Evolutionary conservation across 768 basidiomycete genomes (phyloP), one percentile per base, ranked within the genome.

Genomic region (Leccinum uliginosum): DNA sequence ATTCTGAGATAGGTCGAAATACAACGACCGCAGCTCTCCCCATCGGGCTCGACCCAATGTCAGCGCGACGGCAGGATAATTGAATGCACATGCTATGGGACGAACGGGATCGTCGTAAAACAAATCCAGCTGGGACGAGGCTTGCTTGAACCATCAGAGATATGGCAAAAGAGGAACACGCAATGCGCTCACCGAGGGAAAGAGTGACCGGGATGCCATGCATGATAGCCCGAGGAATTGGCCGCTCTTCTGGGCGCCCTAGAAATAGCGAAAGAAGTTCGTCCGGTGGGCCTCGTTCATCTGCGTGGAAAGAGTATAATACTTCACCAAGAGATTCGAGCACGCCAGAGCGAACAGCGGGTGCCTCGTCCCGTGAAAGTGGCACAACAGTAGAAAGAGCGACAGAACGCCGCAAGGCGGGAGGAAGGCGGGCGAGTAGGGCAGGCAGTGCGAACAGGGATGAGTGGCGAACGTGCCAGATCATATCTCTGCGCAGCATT

Each of bases 261-360:
- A 94, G 75, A 72, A 93, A 98, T 50, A 94, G 77, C 19, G 80
- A 76, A 7, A 97, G 65, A 2, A 97, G 79, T 65, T 90, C 83
- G 23, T 76, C 67, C 3, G 95, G 95, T 10, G 90, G 89, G 1
- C 87, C 89, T 21, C 61, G 65, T 19, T 71, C 73, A 3, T 80
- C 80, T 51, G 83, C 78, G 55, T 82, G 78, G 70, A 98, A 98
- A 12, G 90, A 83, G 68, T 89, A 84, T 55, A 97, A 80, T 34
- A 96, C 85, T 71, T 97, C 94, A 2, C 94, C 95, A 6, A 97
- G 79, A 21, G 91, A 81, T 67, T 97, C 94, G 30, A 96, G 79
- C 3, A 88, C 84, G 4, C 89, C 91, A 15, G 82, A 81, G 21
- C 91, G 86, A 24, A 97, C 93, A 17, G 81, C 76, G 4, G 81